phyloP scores from a whole-genome alignment of 2,329 filamentous ascomycete genomes.

The Akanthomyces lecanii region DNA sequence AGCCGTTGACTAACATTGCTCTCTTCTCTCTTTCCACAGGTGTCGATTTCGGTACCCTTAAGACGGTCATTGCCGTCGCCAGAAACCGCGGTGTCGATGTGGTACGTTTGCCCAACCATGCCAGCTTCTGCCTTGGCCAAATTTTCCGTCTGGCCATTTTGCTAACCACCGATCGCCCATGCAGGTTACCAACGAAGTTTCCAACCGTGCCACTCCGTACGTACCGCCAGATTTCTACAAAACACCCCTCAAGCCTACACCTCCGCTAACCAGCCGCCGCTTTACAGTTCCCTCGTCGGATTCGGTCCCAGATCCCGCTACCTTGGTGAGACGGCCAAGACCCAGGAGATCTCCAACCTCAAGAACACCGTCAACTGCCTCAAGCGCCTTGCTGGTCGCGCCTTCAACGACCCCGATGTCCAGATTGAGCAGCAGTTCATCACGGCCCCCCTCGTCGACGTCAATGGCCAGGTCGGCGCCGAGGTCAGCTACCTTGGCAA shows the following conservation, averaged over 20 bases:
- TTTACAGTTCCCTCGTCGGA: constrained; percentile 76
- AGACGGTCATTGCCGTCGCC: constrained; percentile 95
- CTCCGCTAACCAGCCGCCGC: constrained; percentile 16
- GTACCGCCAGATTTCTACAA: constrained; percentile 35
- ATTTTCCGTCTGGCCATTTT: not conserved
- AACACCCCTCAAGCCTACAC: not conserved
- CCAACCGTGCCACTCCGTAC: constrained; percentile 96
- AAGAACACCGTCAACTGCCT: constrained; percentile 96
- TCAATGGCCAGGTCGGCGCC: constrained; percentile 90
- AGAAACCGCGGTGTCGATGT: constrained; percentile 99
- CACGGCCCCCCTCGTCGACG: constrained; percentile 78
- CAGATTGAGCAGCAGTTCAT: constrained; percentile 89
- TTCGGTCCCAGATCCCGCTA: constrained; percentile 94
- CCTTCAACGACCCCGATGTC: constrained; percentile 84
- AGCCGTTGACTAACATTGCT: not conserved
- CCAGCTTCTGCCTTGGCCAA: not conserved
- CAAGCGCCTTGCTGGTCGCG: constrained; percentile 87
- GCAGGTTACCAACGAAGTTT: constrained; percentile 98
- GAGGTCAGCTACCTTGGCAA: constrained; percentile 91
- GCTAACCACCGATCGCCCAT: constrained; percentile 10
- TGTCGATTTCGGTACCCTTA: constrained; percentile 93
- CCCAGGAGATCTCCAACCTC: constrained; percentile 97
- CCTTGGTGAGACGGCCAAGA: constrained; percentile 93
- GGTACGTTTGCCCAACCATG: constrained; percentile 56
- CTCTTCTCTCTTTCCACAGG: constrained; percentile 44